Evolutionary conservation across 1,284 basidiomycete genomes (phyloP).

Genomic region (Gymnopus androsaceus): DNA sequence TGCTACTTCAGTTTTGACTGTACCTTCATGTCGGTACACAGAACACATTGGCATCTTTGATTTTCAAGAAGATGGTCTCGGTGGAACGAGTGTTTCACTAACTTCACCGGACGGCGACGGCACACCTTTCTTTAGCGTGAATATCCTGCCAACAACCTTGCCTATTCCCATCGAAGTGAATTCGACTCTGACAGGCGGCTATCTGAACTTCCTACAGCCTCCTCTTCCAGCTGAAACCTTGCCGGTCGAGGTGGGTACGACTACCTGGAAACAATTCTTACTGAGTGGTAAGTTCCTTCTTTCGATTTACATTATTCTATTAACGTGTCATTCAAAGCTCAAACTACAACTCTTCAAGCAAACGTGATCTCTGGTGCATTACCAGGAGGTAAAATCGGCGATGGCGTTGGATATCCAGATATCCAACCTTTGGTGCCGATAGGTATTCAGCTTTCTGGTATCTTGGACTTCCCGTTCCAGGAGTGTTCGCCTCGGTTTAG

Average conservation of each 20-base stretch:
- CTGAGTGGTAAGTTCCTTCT: neutral
- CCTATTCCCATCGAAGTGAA: constrained; percentile 11
- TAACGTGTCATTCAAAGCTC: neutral
- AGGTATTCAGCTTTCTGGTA: neutral
- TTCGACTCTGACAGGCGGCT: neutral
- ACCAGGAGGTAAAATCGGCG: constrained; percentile 4
- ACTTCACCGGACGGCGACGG: neutral
- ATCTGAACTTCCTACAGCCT: constrained; percentile 9
- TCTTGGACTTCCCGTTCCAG: too few species aligned
- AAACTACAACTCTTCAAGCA: neutral
- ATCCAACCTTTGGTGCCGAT: neutral
- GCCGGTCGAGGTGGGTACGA: constrained; percentile 2
- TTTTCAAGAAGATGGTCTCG: neutral
- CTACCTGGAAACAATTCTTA: constrained; percentile 3
- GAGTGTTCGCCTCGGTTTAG: neutral
- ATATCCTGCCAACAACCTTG: neutral
- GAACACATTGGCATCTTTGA: constrained; percentile 7
- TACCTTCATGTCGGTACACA: neutral
- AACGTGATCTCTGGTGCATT: neutral
- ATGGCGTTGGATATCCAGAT: constrained; percentile 6
- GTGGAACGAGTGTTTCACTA: neutral
- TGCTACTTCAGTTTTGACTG: neutral
- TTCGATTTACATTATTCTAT: neutral
- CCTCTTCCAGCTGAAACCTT: neutral
- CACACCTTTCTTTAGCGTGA: constrained; percentile 8